A percentile compares a stretch with the other conserved stretches of the same genome.
phyloP scores from a whole-genome alignment of 2,329 filamentous ascomycete species.

The Cadophora gregata region DNA sequence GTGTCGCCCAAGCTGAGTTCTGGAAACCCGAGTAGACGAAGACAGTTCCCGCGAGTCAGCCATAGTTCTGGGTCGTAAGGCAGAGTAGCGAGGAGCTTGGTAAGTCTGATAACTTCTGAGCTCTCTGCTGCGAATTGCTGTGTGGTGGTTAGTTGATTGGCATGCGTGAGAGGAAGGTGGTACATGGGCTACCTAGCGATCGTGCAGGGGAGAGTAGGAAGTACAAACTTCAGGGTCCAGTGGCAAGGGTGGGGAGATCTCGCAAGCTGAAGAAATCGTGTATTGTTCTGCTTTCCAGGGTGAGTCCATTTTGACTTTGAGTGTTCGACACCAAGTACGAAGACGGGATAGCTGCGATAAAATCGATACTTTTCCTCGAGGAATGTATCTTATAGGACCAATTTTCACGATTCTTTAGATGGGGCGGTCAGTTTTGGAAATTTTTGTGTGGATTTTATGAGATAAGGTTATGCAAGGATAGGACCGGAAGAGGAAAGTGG shows the following conservation, averaged over 20 bases:
- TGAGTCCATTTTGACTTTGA: constrained; percentile 31
- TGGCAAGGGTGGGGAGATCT: constrained; percentile 31
- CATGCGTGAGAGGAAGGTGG: constrained; percentile 11
- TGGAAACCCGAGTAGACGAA: constrained; percentile 42
- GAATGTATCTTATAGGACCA: not conserved
- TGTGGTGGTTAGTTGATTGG: constrained; percentile 25
- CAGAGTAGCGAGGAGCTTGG: constrained; percentile 29
- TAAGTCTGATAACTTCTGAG: constrained; percentile 32
- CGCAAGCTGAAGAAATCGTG: constrained; percentile 36
- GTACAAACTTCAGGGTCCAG: constrained; percentile 37
- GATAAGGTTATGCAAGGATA: constrained; percentile 9
- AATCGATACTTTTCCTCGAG: not conserved
- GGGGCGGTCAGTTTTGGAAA: constrained; percentile 8
- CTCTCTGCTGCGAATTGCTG: constrained; percentile 35
- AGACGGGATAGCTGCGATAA: not conserved
- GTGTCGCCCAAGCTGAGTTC: constrained; percentile 44
- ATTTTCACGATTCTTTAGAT: not conserved
- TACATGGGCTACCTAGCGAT: constrained; percentile 18
- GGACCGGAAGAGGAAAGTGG: constrained; percentile 10
- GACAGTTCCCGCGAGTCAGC: constrained; percentile 37
- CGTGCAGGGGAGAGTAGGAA: constrained; percentile 18
- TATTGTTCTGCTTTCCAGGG: constrained; percentile 35
- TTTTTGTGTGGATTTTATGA: constrained; percentile 4
- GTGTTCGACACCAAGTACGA: not conserved
- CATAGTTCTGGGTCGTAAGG: constrained; percentile 42